Evolutionary conservation across 2,329 filamentous ascomycete species (phyloP).

Genomic region (Tolypocladium inflatum): DNA sequence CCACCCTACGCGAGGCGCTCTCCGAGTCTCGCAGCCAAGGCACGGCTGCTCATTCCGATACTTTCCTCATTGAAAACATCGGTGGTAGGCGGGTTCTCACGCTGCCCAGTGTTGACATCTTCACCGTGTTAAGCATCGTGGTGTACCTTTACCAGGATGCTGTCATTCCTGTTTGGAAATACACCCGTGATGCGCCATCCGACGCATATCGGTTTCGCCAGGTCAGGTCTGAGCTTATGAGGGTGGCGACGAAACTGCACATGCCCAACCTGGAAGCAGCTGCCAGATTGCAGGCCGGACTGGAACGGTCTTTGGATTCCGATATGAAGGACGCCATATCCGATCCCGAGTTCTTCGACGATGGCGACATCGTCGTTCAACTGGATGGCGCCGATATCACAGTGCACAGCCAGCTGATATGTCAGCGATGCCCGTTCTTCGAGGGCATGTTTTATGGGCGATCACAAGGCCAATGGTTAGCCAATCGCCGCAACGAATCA

Average conservation of each 20-base stretch:
- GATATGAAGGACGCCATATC: slow-evolving; percentile 64
- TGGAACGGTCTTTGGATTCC: slow-evolving; percentile 51
- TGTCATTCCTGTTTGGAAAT: slow-evolving; percentile 80
- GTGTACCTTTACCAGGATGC: slow-evolving; percentile 75
- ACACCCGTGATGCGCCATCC: slow-evolving; percentile 54
- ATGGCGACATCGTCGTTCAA: slow-evolving; percentile 71
- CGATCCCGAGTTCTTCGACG: slow-evolving; percentile 63
- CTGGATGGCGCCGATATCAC: slow-evolving; percentile 62
- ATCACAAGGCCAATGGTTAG: slow-evolving; percentile 76
- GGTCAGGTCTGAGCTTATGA: slow-evolving; percentile 80
- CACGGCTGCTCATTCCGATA: slow-evolving; percentile 13
- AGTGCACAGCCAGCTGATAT: slow-evolving; percentile 71
- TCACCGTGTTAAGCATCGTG: slow-evolving; percentile 70
- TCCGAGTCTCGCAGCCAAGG: slow-evolving; percentile 37
- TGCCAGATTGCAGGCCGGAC: slow-evolving; percentile 62
- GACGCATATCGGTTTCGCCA: slow-evolving; percentile 68
- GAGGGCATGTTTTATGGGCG: slow-evolving; percentile 82
- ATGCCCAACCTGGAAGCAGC: slow-evolving; percentile 66
- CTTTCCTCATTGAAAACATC: slow-evolving; percentile 23
- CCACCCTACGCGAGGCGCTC: slow-evolving; percentile 54
- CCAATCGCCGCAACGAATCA: slow-evolving; percentile 47
- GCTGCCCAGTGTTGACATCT: slow-evolving; percentile 62
- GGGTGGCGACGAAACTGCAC: slow-evolving; percentile 61
- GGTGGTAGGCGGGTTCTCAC: slow-evolving; percentile 47
- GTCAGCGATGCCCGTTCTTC: slow-evolving; percentile 86